Conservation (phyloP, 2,329 filamentous ascomycete genomes). For the Ceratocystis huliohia region DNA sequence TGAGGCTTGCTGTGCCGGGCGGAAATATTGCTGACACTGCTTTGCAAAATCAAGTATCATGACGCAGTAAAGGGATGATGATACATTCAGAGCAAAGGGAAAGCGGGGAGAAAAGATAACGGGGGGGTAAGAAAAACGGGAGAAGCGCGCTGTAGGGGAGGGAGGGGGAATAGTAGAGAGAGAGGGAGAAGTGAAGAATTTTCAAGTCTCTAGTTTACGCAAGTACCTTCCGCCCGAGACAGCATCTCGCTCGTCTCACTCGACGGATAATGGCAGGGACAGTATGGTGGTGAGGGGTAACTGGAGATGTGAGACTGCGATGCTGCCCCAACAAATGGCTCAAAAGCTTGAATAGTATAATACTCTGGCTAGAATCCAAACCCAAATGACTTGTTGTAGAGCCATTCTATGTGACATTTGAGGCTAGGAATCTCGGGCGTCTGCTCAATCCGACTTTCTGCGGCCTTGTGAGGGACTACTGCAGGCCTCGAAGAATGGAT, state of each 20-base stretch:
- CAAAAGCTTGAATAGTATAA: neutral
- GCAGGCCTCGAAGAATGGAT: neutral
- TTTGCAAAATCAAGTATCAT: neutral
- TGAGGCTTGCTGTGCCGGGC: neutral
- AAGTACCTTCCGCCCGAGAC: neutral
- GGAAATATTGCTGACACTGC: neutral
- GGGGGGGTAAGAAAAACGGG: neutral
- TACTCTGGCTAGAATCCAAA: neutral
- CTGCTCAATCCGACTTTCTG: neutral
- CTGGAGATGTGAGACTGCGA: neutral
- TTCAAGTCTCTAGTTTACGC: constrained; percentile 1
- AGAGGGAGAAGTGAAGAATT: constrained; percentile 10
- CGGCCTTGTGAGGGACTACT: neutral
- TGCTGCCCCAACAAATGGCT: neutral
- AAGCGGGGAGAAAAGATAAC: neutral
- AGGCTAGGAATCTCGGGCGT: neutral
- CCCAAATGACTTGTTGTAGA: neutral
- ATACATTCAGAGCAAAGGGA: neutral
- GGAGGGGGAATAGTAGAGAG: neutral
- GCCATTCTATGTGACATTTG: neutral
- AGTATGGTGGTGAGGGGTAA: neutral
- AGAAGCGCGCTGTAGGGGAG: neutral
- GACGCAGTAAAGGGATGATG: neutral
- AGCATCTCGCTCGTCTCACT: neutral
- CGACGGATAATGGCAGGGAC: neutral